Conservation (phyloP, 805 yeast species). For the Pichia exigua region DNA sequence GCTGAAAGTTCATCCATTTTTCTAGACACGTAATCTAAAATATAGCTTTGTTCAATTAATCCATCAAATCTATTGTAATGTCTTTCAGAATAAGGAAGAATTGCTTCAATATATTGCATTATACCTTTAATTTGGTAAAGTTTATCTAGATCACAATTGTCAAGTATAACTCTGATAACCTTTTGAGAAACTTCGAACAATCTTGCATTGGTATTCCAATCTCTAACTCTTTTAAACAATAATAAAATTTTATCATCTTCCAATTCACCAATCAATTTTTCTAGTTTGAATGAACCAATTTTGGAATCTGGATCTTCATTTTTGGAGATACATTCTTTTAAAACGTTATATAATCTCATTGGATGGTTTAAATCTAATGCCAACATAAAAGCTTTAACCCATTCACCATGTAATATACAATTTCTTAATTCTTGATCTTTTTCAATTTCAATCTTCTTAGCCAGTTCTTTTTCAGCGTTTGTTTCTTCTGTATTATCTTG, state of each 20-base stretch:
- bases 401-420: conserved; percentile 61
- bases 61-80: conserved; percentile 73
- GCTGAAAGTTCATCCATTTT: conserved; percentile 51
- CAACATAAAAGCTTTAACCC: conserved; percentile 81
- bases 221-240: conserved; percentile 71
- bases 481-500: conserved; percentile 76
- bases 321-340: conserved; percentile 52
- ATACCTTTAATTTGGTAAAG: conserved; percentile 62
- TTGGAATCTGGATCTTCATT: conserved; percentile 41
- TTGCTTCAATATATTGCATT: conserved; percentile 59
- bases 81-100: conserved; percentile 83
- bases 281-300: conserved; percentile 54
- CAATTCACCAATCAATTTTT: conserved; percentile 50
- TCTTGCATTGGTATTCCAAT: conserved; percentile 90
- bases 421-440: conserved; percentile 84
- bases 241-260: conserved; percentile 50
- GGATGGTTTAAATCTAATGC: conserved; percentile 89
- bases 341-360: conserved; percentile 72
- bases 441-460: conserved; percentile 55
- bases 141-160: conserved; percentile 44
- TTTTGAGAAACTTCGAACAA: conserved; percentile 77
- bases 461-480: conserved; percentile 45
- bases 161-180: conserved; percentile 57
- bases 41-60: conserved; percentile 75
- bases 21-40: conserved; percentile 75